Conservation (phyloP, 345 rosid species). For the Geranium rotundifolium region DNA sequence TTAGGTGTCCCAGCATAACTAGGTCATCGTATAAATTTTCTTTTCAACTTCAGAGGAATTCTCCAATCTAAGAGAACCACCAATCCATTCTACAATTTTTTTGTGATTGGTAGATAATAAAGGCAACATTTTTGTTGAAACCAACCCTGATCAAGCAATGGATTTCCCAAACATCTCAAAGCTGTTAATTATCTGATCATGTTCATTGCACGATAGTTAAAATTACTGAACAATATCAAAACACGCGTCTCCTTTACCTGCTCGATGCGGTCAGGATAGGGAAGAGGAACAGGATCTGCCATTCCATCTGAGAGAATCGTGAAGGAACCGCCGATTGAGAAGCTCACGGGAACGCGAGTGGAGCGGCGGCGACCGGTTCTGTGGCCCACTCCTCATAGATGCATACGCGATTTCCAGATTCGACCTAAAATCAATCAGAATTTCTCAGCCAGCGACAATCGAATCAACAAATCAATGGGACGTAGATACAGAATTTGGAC, state of each 20-base stretch:
- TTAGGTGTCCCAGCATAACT: too few species aligned
- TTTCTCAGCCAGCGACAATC: neutral
- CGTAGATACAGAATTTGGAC: neutral
- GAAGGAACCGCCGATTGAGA: conserved; percentile 22
- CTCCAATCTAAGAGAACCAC: too few species aligned
- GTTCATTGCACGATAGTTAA: too few species aligned
- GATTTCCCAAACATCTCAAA: too few species aligned
- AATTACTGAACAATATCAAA: too few species aligned
- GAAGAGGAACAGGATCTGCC: conserved; percentile 87
- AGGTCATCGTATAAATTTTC: too few species aligned
- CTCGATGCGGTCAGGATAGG: conserved; percentile 67
- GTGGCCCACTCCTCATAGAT: conserved; percentile 81
- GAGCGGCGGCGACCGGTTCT: conserved; percentile 47
- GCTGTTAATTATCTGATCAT: neutral
- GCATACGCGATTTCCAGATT: conserved; percentile 23
- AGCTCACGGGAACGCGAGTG: conserved; percentile 18
- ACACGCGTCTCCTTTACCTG: conserved; percentile 30
- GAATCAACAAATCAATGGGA: too few species aligned
- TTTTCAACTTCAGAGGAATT: too few species aligned
- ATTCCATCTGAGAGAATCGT: conserved; percentile 82
- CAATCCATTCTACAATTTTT: too few species aligned
- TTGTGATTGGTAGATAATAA: too few species aligned
- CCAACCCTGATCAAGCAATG: too few species aligned
- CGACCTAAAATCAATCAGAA: neutral
- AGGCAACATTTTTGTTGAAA: too few species aligned